Base-by-base conservation (phyloP, 2,329 filamentous ascomycete species). In the Cadophora sp. region DNA sequence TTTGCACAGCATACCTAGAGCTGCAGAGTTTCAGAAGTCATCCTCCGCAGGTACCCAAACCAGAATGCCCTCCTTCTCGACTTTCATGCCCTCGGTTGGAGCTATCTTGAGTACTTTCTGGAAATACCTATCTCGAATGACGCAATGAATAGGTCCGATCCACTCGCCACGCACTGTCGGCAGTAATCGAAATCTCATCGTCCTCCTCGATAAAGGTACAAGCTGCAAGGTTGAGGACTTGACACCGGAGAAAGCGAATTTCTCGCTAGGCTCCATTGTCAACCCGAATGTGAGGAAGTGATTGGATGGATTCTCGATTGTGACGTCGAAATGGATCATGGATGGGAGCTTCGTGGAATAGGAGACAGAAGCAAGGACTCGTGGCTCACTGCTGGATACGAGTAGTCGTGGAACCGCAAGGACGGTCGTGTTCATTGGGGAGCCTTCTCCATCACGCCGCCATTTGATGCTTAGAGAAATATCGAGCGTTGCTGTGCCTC, bases 281-380 rank as follows among this genome's bases (percentile, higher is more conserved):
- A 98, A 80, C 34, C 92, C 94, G 80, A 99, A 99, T 0, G 94
- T 97, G 61, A 99, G 86, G 80, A 97, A 97, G 79, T 99, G 96
- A 78, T 90, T 91, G 0, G 95, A 97, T 0, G 94, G 92, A 78
- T 99, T 99, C 80, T 99, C 96, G 66, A 99, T 89, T 3, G 89
- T 93, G 77, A 91, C 91, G 68, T 86, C 80, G 48, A 89, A 80
- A 60, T 87, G 79, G 46, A 77, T 67, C 72, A 77, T 71, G 12
- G 76, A 75, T 7, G 74, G 72, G 2, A 75, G 69, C 8, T 77
- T 76, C 3, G 77, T 75, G 24, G 80, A 77, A 72, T 86, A 84
- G 3, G 84, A 81, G 2, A 86, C 83, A 0, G 84, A 83, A 0
- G 87, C 88, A 24, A 79, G 87, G 1, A 97, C 94, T 66, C 96